Conservation (phyloP, 441 rosid species). For the Aleurites moluccanus region DNA sequence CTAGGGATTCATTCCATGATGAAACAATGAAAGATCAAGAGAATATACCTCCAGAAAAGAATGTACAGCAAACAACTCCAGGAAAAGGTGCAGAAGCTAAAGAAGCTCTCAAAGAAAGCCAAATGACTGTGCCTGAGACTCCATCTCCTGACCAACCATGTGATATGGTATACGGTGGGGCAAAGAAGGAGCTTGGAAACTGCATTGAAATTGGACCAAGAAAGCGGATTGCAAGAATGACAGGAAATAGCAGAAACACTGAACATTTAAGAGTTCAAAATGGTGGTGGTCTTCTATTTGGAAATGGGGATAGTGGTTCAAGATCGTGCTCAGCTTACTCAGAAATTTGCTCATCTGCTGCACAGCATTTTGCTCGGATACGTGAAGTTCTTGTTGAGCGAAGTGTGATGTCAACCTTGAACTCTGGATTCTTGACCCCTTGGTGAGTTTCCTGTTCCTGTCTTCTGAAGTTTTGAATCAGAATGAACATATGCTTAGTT, state of each 20-base stretch:
- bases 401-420: slow-evolving; percentile 83
- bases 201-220: slow-evolving; percentile 65
- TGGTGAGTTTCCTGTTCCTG: slow-evolving; percentile 51
- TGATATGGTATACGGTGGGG: slow-evolving; percentile 47
- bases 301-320: slow-evolving; percentile 49
- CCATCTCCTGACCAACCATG: slow-evolving; percentile 96
- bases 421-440: slow-evolving; percentile 92
- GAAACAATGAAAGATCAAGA: slow-evolving; percentile 70
- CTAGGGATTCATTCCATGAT: slow-evolving; percentile 36
- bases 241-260: slow-evolving; percentile 46
- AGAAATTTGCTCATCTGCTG: slow-evolving; percentile 91
- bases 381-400: slow-evolving; percentile 92
- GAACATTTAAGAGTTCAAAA: slow-evolving; percentile 57
- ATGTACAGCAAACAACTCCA: slow-evolving; percentile 64
- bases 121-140: slow-evolving; percentile 90
- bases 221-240: slow-evolving; percentile 68
- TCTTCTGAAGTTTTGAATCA: not conserved
- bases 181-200: slow-evolving; percentile 72
- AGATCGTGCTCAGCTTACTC: slow-evolving; percentile 70
- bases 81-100: slow-evolving; percentile 58
- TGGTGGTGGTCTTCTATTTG: slow-evolving; percentile 57
- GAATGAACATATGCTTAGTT: not conserved
- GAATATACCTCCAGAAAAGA: slow-evolving; percentile 74
- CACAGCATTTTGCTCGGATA: slow-evolving; percentile 86
- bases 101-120: slow-evolving; percentile 62